Conservation (phyloP, 371 early-diverging fungal species). For the Syncephalastrum monosporum region DNA sequence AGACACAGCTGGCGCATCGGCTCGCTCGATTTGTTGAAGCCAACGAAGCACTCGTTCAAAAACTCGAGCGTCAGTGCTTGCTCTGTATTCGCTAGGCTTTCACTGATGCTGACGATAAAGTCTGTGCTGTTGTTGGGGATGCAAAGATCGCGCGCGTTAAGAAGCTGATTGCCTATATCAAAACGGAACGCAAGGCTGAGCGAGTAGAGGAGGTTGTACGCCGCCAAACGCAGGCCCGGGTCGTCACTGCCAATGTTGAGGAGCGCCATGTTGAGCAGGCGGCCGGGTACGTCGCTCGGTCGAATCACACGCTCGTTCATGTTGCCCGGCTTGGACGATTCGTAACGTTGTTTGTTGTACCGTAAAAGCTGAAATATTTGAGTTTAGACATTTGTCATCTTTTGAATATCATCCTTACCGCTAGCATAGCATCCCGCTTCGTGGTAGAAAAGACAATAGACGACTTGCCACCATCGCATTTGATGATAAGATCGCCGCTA, state of each 20-base stretch:
- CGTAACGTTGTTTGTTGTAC: constrained; percentile 68
- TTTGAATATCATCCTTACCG: constrained; percentile 18
- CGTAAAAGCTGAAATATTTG: constrained; percentile 48
- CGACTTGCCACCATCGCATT: constrained; percentile 66
- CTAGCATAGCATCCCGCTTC: constrained; percentile 72
- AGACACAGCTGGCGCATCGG: constrained; percentile 76
- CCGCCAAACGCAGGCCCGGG: constrained; percentile 73
- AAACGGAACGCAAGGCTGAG: constrained; percentile 77
- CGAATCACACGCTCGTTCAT: constrained; percentile 73
- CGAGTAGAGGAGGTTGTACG: constrained; percentile 86
- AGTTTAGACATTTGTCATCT: no score
- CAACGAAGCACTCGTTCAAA: constrained; percentile 81
- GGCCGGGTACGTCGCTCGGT: constrained; percentile 89
- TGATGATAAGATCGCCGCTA: constrained; percentile 76
- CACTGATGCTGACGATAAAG: constrained; percentile 80
- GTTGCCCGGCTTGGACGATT: constrained; percentile 61
- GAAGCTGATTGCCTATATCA: constrained; percentile 78
- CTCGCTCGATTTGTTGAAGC: constrained; percentile 73
- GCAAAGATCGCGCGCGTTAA: constrained; percentile 84
- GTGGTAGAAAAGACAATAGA: constrained; percentile 73
- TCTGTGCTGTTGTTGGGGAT: constrained; percentile 86
- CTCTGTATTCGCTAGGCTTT: constrained; percentile 73
- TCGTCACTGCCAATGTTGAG: constrained; percentile 83
- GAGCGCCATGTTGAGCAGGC: constrained; percentile 88
- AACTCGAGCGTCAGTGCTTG: constrained; percentile 87